Percentiles rank a stretch among this genome's conserved stretches.
Evolutionary conservation across 2,329 filamentous ascomycete species (phyloP).

Genomic region (Fusarium annulatum): DNA sequence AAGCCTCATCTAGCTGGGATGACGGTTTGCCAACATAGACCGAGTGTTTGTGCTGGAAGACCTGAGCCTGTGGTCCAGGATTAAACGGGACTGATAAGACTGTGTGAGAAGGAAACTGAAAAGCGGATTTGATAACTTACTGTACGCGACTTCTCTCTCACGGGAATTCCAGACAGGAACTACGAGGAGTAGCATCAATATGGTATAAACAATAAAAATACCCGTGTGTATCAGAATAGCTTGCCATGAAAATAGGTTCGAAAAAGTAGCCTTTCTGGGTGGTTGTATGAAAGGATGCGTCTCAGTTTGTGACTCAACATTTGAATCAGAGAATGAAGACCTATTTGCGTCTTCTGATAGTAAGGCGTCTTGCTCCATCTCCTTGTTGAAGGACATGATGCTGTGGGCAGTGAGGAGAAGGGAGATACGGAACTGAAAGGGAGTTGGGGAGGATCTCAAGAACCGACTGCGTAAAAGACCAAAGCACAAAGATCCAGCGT

Average conservation of each 20-base stretch:
- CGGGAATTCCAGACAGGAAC: fast-evolving
- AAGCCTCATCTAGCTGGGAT: neutral
- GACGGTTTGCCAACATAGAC: neutral
- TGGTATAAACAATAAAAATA: neutral
- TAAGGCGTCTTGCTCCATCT: neutral
- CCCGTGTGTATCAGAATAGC: neutral
- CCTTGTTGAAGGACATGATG: neutral
- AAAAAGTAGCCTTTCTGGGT: fast-evolving
- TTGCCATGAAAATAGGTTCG: neutral
- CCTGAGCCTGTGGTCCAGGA: neutral
- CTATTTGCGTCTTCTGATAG: neutral
- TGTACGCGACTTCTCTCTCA: neutral
- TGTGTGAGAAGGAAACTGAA: neutral
- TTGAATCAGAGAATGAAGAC: neutral
- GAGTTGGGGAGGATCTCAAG: neutral
- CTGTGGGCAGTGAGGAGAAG: neutral
- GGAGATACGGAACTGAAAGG: neutral
- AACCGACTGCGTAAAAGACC: neutral
- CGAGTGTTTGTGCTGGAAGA: neutral
- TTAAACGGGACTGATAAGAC: fast-evolving
- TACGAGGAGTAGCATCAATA: neutral
- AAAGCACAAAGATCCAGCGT: neutral
- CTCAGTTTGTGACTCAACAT: fast-evolving
- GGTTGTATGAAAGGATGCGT: fast-evolving
- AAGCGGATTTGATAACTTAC: neutral